Evolutionary conservation across 2,329 filamentous ascomycete genomes (phyloP).

Genomic region (Fusarium falciforme): DNA sequence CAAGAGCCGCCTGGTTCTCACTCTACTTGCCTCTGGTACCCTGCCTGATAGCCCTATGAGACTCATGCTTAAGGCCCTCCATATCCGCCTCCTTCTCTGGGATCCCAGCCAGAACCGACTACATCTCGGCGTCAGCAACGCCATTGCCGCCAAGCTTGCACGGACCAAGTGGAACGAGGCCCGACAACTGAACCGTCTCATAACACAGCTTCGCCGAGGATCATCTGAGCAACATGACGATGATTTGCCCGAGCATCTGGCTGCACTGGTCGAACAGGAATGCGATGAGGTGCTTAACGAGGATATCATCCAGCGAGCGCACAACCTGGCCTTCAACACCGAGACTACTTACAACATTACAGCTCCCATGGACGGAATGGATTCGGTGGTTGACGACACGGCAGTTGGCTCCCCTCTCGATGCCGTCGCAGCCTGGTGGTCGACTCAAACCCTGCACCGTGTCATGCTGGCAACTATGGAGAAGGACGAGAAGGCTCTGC

Average conservation of each 20-base stretch:
- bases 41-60: slow-evolving; percentile 84
- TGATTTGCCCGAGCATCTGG: slow-evolving; percentile 79
- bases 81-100: slow-evolving; percentile 91
- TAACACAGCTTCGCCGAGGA: slow-evolving; percentile 54
- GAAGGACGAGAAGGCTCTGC: slow-evolving; percentile 53
- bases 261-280: slow-evolving; percentile 79
- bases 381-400: slow-evolving; percentile 85
- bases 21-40: slow-evolving; percentile 87
- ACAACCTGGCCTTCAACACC: slow-evolving; percentile 90
- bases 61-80: slow-evolving; percentile 91
- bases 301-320: slow-evolving; percentile 83
- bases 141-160: slow-evolving; percentile 78
- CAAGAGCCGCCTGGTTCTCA: slow-evolving; percentile 86
- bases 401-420: slow-evolving; percentile 89
- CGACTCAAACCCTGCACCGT: slow-evolving; percentile 77
- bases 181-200: slow-evolving; percentile 68
- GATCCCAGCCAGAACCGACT: slow-evolving; percentile 75
- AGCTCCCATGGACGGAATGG: slow-evolving; percentile 77
- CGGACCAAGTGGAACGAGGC: slow-evolving; percentile 85
- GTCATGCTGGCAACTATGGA: slow-evolving; percentile 74
- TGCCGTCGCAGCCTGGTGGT: slow-evolving; percentile 92
- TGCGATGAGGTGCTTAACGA: slow-evolving; percentile 85
- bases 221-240: slow-evolving; percentile 63
- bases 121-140: slow-evolving; percentile 72
- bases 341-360: slow-evolving; percentile 75